Base-by-base conservation (phyloP, 2,329 filamentous ascomycete genomes). In the Diaporthe amygdali region DNA sequence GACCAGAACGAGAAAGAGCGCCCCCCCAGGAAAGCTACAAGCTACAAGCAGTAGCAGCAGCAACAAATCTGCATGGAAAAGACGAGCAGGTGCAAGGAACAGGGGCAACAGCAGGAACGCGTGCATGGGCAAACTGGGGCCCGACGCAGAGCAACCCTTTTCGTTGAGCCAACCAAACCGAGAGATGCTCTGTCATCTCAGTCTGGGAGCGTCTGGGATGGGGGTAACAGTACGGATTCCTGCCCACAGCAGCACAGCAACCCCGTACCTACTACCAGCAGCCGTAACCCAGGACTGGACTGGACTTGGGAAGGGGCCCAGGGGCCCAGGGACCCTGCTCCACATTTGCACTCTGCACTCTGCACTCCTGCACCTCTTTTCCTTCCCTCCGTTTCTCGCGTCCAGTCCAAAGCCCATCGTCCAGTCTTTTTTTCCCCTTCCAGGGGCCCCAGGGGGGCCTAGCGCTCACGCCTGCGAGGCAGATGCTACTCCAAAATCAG, bases 31-130 rank as follows among this genome's bases (percentile, higher is more conserved):
- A 32, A 46, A 47, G 41, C 56, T 47, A 34, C n/a, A 34, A 39
- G 44, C 66, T 37, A 56, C 54, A 54, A 52, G 27, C 52, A 44
- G 37, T 30, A 30, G 27, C 51, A 25, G 8, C 2, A 32, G 15
- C 17, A 54, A 34, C 66, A 68, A 66, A 68, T 68, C 66, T 68
- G 66, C 51, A 46, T 68, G 66, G 66, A 68, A 56, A 46, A 68
- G 32, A 49, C 41, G 64, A 55, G 64, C 47, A 41, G 47, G 66
- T 68, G 66, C 66, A 68, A 47, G 66, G 66, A 59, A 56, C 66
- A 68, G 66, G 66, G 66, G 52, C 52, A 68, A 68, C 66, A 68
- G 66, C 66, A 68, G 66, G 66, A 68, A 56, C 54, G 66, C 41
- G 66, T 68, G 66, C 66, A 68, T 68, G 59, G 41, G 59, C 59